Evolutionary conservation across 2,329 filamentous ascomycete genomes (phyloP).

Genomic region (Zelopaecilomyces penicillatus): DNA sequence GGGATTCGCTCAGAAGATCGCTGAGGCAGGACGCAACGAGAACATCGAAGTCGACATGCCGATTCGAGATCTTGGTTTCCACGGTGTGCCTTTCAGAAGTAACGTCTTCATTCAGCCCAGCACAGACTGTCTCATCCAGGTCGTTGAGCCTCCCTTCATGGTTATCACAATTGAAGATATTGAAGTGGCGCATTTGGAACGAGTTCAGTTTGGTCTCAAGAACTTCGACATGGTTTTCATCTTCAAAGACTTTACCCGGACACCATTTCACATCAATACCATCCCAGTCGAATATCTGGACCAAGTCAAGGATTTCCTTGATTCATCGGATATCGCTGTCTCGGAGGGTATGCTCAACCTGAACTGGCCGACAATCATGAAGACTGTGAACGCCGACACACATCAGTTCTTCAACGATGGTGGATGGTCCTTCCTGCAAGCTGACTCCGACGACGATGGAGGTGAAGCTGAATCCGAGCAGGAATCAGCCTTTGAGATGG

Average conservation of each 20-base stretch:
- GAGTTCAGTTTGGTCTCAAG: conserved; percentile 93
- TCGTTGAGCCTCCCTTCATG: conserved; percentile 94
- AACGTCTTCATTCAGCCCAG: conserved; percentile 94
- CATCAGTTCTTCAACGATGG: conserved; percentile 94
- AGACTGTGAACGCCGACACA: conserved; percentile 89
- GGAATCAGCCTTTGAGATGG: conserved; percentile 87
- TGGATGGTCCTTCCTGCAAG: conserved; percentile 86
- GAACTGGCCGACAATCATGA: conserved; percentile 99
- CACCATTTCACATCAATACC: conserved; percentile 92
- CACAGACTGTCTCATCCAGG: conserved; percentile 92
- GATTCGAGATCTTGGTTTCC: conserved; percentile 92
- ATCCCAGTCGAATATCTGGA: conserved; percentile 94
- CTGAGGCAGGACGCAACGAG: conserved; percentile 86
- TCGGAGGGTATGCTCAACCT: conserved; percentile 92
- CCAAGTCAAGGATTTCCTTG: conserved; percentile 94
- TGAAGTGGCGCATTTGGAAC: conserved; percentile 90
- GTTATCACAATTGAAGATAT: conserved; percentile 93
- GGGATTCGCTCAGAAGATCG: conserved; percentile 93
- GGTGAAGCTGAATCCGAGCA: conserved; percentile 72
- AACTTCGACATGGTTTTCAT: conserved; percentile 99
- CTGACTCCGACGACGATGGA: conserved; percentile 79
- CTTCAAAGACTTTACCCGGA: conserved; percentile 92
- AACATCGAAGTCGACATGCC: conserved; percentile 92
- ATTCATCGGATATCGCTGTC: conserved; percentile 90
- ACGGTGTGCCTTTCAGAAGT: conserved; percentile 89